A percentile compares a stretch with the other conserved stretches of the same genome.
Evolutionary conservation across 148 eudicot genomes (phyloP).

Genomic region (Persicaria maculosa): DNA sequence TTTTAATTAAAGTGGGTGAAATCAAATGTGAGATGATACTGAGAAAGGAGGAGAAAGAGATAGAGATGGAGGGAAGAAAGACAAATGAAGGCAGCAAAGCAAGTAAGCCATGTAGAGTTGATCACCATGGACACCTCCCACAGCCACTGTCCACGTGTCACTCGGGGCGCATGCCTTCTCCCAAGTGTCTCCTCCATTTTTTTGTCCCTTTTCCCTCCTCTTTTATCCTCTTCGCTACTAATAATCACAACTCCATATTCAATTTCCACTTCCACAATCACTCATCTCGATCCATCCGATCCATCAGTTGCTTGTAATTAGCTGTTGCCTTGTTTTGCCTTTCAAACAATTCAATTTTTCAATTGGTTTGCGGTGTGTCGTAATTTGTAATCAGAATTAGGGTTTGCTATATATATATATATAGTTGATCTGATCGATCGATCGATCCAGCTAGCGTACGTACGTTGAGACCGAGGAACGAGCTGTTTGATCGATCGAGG

Average conservation of each 20-base stretch:
- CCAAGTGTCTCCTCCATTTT: constrained; percentile 22
- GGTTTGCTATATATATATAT: no score
- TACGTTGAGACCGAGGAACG: background rate
- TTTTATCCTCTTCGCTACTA: background rate
- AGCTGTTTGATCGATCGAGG: background rate
- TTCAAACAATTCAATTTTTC: no score
- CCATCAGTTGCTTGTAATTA: no score
- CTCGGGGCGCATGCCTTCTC: constrained; percentile 23
- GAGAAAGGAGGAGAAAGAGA: background rate
- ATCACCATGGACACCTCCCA: background rate
- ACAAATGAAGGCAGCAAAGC: background rate
- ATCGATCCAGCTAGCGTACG: background rate
- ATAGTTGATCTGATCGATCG: no score
- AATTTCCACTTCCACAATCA: no score
- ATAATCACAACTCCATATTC: no score
- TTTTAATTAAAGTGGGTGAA: no score
- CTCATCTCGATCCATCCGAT: no score
- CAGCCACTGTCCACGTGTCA: constrained; percentile 15
- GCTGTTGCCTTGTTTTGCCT: no score
- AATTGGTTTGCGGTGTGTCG: no score
- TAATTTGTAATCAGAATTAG: background rate
- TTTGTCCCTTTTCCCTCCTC: constrained; percentile 11
- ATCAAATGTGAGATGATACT: no score
- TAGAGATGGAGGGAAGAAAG: background rate
- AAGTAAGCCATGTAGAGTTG: no score